These are phyloP conservation scores for Cydonia oblonga DNA, from an alignment of 331 rosid genomes.

Conservation along the genomic window DNA sequence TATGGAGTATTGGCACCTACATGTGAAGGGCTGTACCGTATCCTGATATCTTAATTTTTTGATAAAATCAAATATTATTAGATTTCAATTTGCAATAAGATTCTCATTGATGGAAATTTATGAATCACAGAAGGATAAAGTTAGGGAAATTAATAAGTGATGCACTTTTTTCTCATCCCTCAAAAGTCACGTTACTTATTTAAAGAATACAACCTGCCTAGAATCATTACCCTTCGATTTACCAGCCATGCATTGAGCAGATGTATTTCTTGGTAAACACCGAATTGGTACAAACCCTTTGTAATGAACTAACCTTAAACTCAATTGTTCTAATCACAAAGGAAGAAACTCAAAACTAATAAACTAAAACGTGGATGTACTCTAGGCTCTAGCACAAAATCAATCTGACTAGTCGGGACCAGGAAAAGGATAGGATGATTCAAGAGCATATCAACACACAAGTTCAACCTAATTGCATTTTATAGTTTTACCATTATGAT, in stretches of 20 bases:
- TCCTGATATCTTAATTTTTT: not conserved
- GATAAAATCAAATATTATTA: not conserved
- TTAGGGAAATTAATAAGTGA: not conserved
- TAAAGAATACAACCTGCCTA: not conserved
- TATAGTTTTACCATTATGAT: not conserved
- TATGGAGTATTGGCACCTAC: not conserved
- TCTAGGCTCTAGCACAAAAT: not conserved
- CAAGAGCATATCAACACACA: not conserved
- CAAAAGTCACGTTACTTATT: not conserved
- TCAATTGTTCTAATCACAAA: not conserved
- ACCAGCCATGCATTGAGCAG: not conserved
- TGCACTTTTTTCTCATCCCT: not conserved
- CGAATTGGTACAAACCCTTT: not conserved
- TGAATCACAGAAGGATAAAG: not conserved
- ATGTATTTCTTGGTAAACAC: not conserved
- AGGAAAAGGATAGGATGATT: not conserved
- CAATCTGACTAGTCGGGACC: not conserved
- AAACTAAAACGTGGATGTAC: not conserved
- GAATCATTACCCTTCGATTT: not conserved
- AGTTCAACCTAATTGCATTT: not conserved
- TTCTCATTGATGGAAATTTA: not conserved
- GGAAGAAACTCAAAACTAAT: not conserved
- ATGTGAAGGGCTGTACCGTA: not conserved
- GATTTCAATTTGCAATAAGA: not conserved
- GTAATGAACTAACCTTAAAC: not conserved